Conservation (phyloP, 1,284 basidiomycete genomes). For the Rhodotorula sp. region DNA sequence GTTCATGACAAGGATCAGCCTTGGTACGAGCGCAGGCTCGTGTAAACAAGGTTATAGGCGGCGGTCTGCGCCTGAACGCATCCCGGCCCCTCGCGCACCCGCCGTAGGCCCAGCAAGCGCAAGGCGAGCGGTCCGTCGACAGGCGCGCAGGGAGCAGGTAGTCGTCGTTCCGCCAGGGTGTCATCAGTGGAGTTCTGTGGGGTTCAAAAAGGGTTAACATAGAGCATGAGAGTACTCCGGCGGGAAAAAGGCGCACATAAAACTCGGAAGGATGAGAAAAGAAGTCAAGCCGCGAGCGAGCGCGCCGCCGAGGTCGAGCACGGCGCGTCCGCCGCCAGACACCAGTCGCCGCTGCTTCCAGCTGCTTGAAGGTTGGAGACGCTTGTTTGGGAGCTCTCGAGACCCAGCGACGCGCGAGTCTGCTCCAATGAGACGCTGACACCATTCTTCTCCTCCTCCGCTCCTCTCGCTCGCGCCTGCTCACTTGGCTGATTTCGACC, state of each 20-base stretch:
- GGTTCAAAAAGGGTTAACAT: neutral
- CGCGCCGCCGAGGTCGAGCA: neutral
- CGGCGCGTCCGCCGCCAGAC: too few relatives aligned
- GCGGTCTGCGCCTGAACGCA: conserved; percentile 1
- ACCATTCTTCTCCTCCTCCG: neutral
- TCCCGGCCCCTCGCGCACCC: neutral
- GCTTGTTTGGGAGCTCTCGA: too few relatives aligned
- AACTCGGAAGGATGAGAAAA: conserved; percentile 1
- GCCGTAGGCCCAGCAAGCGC: neutral
- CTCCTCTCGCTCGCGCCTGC: neutral
- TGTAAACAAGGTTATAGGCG: neutral
- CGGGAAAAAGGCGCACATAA: neutral
- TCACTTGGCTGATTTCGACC: too few relatives aligned
- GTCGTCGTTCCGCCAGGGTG: neutral
- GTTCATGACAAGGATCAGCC: neutral
- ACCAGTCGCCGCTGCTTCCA: too few relatives aligned
- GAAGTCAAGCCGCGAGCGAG: neutral
- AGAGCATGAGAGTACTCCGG: neutral
- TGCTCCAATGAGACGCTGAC: too few relatives aligned
- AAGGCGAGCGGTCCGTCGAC: neutral
- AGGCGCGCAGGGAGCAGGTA: neutral
- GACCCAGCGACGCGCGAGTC: too few relatives aligned
- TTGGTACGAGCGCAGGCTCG: neutral
- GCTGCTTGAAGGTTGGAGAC: too few relatives aligned
- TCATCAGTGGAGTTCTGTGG: conserved; percentile 1